phyloP scores from a whole-genome alignment of 345 rosid genomes.

The Physaria fendleri region DNA sequence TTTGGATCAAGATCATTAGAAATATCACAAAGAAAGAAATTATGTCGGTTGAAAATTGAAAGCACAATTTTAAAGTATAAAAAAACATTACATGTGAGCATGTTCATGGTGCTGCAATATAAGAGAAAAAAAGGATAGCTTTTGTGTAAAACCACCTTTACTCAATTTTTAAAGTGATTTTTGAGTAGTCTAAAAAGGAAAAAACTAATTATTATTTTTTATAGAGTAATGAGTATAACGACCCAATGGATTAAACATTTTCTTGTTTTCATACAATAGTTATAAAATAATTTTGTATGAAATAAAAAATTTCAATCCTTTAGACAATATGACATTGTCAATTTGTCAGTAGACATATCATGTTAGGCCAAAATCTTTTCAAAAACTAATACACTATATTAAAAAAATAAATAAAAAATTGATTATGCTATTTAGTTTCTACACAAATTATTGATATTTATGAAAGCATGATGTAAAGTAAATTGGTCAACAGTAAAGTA shows the following conservation, averaged over 20 bases:
- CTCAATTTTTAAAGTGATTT: background rate
- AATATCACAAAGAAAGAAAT: background rate
- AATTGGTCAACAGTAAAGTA: too few species aligned
- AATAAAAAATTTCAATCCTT: background rate
- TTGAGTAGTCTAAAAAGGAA: background rate
- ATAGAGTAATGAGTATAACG: background rate
- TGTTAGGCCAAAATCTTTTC: too few species aligned
- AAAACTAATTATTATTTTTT: background rate
- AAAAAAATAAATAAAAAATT: too few species aligned
- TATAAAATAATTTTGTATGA: background rate
- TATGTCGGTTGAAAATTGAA: background rate
- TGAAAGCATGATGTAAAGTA: background rate
- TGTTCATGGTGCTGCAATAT: background rate
- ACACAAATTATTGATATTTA: background rate
- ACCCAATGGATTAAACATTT: background rate
- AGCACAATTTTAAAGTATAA: background rate
- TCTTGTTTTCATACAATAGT: background rate
- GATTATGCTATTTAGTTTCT: background rate
- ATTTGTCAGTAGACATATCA: too few species aligned
- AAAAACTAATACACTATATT: too few species aligned
- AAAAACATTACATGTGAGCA: slow-evolving; percentile 3
- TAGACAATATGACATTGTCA: background rate
- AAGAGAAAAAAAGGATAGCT: background rate
- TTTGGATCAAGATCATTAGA: too few species aligned
- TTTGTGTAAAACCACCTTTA: slow-evolving; percentile 4